These are phyloP conservation scores for Oryza meyeriana DNA, from an alignment of 176 grass and related monocot genomes.

Conservation along the genomic window DNA sequence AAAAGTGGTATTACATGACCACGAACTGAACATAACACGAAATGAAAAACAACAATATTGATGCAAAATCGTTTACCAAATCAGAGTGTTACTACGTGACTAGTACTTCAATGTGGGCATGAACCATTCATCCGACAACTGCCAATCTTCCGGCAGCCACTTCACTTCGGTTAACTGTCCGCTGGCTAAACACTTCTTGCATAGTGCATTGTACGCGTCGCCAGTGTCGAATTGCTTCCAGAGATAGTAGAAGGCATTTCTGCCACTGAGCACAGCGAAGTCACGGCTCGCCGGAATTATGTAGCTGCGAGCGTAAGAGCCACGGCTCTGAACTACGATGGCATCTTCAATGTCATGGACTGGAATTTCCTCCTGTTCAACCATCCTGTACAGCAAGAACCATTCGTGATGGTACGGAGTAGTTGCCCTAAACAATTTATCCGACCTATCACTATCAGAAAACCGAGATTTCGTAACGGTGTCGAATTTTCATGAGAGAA, in stretches of 20 bases:
- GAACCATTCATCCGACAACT: neutral
- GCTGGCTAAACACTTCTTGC: neutral
- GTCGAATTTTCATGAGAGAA: too few species aligned
- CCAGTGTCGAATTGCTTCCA: neutral
- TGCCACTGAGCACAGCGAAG: neutral
- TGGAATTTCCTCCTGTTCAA: neutral
- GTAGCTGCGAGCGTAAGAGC: neutral
- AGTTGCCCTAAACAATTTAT: neutral
- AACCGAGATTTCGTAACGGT: too few species aligned
- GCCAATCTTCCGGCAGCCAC: neutral
- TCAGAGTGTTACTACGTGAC: neutral
- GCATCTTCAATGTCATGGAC: neutral
- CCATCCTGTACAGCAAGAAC: neutral
- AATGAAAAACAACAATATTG: neutral
- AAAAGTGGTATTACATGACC: neutral
- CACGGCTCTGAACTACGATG: neutral
- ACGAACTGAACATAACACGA: neutral
- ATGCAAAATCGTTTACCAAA: neutral
- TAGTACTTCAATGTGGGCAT: neutral
- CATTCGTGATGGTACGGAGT: neutral
- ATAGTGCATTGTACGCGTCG: neutral
- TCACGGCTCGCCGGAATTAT: neutral
- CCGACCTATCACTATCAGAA: too few species aligned
- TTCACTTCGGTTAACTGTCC: neutral
- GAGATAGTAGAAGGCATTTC: neutral